These are phyloP conservation scores for Xerocomus amazonicus DNA, from an alignment of 1,284 basidiomycete genomes.

Conservation along the genomic window DNA sequence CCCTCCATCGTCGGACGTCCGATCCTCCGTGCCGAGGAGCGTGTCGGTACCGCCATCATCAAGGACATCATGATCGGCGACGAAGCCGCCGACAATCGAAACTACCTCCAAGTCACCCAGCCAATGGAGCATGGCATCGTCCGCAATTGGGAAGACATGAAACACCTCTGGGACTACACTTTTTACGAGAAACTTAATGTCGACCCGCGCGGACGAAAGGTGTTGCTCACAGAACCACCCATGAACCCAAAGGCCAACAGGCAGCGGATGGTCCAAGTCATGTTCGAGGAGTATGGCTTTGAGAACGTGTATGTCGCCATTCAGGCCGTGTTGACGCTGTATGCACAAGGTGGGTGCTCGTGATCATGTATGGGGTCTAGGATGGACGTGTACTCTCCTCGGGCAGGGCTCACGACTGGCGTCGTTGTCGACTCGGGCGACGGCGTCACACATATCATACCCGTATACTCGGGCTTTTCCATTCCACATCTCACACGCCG, in stretches of 20 bases:
- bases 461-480: conserved; percentile 95
- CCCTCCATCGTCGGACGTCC: conserved; percentile 96
- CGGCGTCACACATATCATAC: conserved; percentile 98
- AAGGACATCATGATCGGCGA: conserved; percentile 98
- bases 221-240: conserved; percentile 97
- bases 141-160: conserved; percentile 99
- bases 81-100: conserved; percentile 91
- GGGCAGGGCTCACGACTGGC: conserved; percentile 89
- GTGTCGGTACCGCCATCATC: conserved; percentile 78
- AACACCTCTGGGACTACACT: conserved; percentile 97
- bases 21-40: conserved; percentile 96
- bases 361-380: neutral
- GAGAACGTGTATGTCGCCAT: conserved; percentile 97
- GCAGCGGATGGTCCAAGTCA: conserved; percentile 94
- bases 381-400: conserved; percentile 2
- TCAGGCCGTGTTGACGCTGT: conserved; percentile 96
- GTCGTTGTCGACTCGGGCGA: conserved; percentile 99
- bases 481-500: conserved; percentile 93
- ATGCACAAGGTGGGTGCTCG: conserved; percentile 78
- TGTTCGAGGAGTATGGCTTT: conserved; percentile 99
- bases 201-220: conserved; percentile 84
- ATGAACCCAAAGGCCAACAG: conserved; percentile 98
- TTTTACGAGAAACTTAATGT: conserved; percentile 94
- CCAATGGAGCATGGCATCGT: conserved; percentile 99
- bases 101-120: conserved; percentile 94